A percentile compares a stretch with the other conserved stretches of the same genome.
Evolutionary conservation across 306 rosid species (phyloP).

Genomic region (Cyclanthera cordifolia): DNA sequence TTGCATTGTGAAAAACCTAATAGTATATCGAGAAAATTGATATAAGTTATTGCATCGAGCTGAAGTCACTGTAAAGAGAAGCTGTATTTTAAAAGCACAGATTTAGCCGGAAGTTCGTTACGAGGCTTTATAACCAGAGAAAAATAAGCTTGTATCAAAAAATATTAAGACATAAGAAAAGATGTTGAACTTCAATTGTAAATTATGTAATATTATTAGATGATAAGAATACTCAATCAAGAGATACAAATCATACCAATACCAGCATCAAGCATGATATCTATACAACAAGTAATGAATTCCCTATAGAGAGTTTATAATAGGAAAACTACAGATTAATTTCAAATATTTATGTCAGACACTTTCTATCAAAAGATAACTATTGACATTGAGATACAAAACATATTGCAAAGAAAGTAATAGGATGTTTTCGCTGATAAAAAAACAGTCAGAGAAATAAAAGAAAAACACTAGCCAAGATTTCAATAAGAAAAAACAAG

Average conservation of each 20-base stretch:
- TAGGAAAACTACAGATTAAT: background rate
- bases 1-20: slow-evolving; percentile 61
- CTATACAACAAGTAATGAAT: background rate
- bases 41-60: slow-evolving; percentile 1
- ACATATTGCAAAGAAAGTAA: background rate
- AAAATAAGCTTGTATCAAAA: background rate
- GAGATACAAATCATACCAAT: background rate
- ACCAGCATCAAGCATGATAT: background rate
- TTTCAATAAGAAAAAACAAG: background rate
- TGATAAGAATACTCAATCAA: background rate
- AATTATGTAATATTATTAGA: background rate
- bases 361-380: background rate
- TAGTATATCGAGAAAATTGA: slow-evolving; percentile 12
- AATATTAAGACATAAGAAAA: background rate
- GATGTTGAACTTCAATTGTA: background rate
- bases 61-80: background rate
- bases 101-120: slow-evolving; percentile 2
- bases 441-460: background rate
- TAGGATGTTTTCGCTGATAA: background rate
- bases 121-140: background rate
- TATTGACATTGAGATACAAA: background rate
- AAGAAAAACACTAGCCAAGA: background rate
- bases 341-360: background rate
- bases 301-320: background rate
- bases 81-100: background rate